Conservation (phyloP, 305 asterid genomes). For the Coffea humblotiana region DNA sequence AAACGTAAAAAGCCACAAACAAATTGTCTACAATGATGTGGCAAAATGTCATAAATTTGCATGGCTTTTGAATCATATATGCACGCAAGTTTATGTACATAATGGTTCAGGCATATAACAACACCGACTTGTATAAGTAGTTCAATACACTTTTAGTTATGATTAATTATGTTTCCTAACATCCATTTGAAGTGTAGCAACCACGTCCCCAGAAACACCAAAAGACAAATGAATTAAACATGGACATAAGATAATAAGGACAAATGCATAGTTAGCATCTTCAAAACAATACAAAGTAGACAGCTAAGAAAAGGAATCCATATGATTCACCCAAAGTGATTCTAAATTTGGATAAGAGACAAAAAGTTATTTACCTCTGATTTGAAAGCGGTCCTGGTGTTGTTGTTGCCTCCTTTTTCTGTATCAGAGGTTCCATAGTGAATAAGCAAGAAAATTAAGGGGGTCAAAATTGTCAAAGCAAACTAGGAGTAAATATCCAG, state of each 20-base stretch:
- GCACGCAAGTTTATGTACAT: too few relatives aligned
- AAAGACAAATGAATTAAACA: neutral
- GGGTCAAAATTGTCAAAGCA: neutral
- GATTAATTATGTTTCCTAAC: neutral
- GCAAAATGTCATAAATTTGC: neutral
- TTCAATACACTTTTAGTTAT: neutral
- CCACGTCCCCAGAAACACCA: neutral
- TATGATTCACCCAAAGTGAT: neutral
- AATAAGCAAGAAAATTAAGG: constrained; percentile 9
- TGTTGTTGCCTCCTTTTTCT: constrained; percentile 55
- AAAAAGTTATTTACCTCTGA: constrained; percentile 17
- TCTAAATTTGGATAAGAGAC: neutral
- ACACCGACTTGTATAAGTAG: too few relatives aligned
- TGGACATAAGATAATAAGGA: neutral
- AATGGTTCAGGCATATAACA: neutral
- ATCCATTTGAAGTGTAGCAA: neutral
- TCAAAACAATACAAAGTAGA: neutral
- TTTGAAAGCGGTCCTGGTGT: constrained; percentile 30
- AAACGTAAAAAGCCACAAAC: neutral
- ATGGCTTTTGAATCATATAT: neutral
- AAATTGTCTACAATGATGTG: neutral
- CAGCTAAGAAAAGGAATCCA: neutral
- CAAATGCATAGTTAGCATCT: neutral
- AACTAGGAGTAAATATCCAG: neutral
- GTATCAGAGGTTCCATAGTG: constrained; percentile 20